Percentiles rank a stretch among this genome's conserved stretches.
Evolutionary conservation across 352 stramenopile genomes (phyloP).

Genomic region (Globisporangium perplexum): DNA sequence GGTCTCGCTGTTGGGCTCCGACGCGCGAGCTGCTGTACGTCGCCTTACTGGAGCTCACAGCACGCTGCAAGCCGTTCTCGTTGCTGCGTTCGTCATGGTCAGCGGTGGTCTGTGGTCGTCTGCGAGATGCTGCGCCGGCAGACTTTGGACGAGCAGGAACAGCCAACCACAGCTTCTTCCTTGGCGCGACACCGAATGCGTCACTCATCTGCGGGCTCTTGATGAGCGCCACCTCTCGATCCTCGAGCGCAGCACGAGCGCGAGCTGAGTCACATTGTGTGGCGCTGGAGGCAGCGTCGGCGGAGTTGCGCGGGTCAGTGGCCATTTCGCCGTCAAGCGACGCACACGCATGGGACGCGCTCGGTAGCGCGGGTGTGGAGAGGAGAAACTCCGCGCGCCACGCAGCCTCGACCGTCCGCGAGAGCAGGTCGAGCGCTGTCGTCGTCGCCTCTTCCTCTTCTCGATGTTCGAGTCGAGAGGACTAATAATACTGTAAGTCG

Average conservation of each 20-base stretch:
- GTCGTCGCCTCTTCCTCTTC: too few species aligned
- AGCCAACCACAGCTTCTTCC: not conserved
- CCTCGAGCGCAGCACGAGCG: not conserved
- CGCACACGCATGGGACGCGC: not conserved
- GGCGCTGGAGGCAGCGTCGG: too few species aligned
- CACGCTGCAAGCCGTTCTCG: not conserved
- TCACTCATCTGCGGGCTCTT: not conserved
- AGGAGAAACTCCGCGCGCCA: too few species aligned
- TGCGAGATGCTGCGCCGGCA: not conserved
- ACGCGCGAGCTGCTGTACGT: constrained; percentile 9
- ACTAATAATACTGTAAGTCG: too few species aligned
- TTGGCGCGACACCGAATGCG: not conserved
- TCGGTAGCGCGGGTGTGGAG: too few species aligned
- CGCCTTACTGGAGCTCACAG: not conserved
- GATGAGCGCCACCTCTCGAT: not conserved
- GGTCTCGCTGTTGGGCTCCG: constrained; percentile 3
- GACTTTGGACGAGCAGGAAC: constrained; percentile 3
- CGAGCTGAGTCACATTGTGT: not conserved
- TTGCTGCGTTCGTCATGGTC: not conserved
- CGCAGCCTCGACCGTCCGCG: too few species aligned
- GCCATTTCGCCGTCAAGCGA: not conserved
- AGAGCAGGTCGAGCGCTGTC: too few species aligned
- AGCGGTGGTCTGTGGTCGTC: not conserved
- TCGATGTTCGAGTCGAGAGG: too few species aligned
- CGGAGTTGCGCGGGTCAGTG: not conserved